These are phyloP conservation scores for Borovskyia barvae DNA, from an alignment of 208 protist species.

Conservation along the genomic window DNA sequence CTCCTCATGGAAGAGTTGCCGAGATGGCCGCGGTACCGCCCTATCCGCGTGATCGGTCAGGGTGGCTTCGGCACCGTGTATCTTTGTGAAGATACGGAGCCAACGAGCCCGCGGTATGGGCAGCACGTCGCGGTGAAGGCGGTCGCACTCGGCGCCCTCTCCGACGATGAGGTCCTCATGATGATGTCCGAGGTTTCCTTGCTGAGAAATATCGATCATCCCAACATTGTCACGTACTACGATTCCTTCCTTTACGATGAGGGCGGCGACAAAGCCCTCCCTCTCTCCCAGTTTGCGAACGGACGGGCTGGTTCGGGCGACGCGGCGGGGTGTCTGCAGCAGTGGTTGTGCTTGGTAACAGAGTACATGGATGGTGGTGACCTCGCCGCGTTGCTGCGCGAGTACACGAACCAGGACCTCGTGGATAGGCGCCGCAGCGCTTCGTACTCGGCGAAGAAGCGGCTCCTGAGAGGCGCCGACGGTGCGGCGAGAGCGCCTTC, in stretches of 20 bases:
- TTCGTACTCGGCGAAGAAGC: too few species aligned
- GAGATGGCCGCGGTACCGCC: constrained; percentile 52
- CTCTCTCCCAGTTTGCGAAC: not conserved
- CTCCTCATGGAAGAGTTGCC: constrained; percentile 22
- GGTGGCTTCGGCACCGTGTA: constrained; percentile 80
- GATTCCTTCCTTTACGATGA: constrained; percentile 80
- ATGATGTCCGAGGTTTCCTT: constrained; percentile 83
- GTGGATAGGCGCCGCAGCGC: too few species aligned
- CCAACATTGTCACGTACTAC: constrained; percentile 81
- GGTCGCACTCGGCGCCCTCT: constrained; percentile 42
- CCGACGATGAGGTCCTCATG: constrained; percentile 58
- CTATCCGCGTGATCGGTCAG: constrained; percentile 48
- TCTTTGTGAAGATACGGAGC: constrained; percentile 56
- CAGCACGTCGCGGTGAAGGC: constrained; percentile 75
- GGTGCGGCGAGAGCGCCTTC: too few species aligned
- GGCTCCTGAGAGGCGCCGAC: too few species aligned
- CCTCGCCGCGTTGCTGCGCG: constrained; percentile 33
- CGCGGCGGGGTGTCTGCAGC: not conserved
- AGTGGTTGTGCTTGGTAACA: constrained; percentile 78
- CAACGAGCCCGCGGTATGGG: constrained; percentile 2
- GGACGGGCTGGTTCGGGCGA: not conserved
- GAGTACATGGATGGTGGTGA: constrained; percentile 89
- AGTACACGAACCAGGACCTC: constrained; percentile 4
- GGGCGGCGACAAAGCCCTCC: constrained; percentile 6
- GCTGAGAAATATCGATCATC: constrained; percentile 66